A percentile compares a stretch with the other conserved stretches of the same genome.
phyloP scores from a whole-genome alignment of 1,284 basidiomycete genomes.

The Microbotryum scabiosae region DNA sequence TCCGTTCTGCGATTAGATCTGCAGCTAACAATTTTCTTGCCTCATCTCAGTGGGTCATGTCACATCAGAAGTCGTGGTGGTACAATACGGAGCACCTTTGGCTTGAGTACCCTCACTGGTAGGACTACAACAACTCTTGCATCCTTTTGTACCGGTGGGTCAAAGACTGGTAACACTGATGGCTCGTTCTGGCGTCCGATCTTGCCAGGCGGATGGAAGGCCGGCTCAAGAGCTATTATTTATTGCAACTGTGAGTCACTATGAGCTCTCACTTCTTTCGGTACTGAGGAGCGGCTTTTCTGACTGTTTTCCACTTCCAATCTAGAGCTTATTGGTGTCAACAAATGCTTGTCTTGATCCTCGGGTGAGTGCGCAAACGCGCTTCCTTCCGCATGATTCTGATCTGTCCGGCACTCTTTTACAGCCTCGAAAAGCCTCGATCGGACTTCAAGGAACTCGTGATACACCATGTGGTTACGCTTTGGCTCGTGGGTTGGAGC shows the following conservation, averaged over 20 bases:
- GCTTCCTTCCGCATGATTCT: neutral
- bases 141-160: too few species aligned
- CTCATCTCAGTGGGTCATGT: slow-evolving; percentile 65
- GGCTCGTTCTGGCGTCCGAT: too few species aligned
- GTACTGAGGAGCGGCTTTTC: neutral
- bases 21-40: neutral
- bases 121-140: neutral
- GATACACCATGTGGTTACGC: slow-evolving; percentile 72
- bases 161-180: too few species aligned
- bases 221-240: slow-evolving; percentile 82
- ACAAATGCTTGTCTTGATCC: slow-evolving; percentile 76
- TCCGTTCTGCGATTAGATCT: too few species aligned
- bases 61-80: slow-evolving; percentile 78
- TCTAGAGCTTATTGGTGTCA: slow-evolving; percentile 80
- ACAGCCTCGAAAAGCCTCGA: slow-evolving; percentile 41
- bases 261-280: neutral
- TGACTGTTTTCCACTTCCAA: slow-evolving; percentile 45
- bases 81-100: slow-evolving; percentile 75
- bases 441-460: slow-evolving; percentile 44
- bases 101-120: slow-evolving; percentile 74
- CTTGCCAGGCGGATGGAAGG: slow-evolving; percentile 62
- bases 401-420: neutral
- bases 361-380: slow-evolving; percentile 38
- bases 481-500: slow-evolving; percentile 96
- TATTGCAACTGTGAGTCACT: slow-evolving; percentile 45